Evolutionary conservation across 129 eudicot species (phyloP), one percentile per base, ranked within the genome.

Genomic region (Flaveria robusta): DNA sequence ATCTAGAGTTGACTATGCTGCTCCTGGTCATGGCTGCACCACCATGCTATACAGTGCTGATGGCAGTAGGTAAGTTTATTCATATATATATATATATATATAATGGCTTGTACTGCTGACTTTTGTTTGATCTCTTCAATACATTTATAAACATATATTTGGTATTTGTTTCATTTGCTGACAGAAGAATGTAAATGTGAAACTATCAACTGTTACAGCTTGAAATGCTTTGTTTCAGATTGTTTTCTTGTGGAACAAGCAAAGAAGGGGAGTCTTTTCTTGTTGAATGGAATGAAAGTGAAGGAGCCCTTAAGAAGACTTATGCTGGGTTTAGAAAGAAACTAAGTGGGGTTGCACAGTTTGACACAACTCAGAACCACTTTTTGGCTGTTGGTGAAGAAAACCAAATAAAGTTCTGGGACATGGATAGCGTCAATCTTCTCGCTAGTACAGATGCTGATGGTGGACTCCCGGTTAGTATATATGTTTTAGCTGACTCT

Each of bases 271-370:
- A 92, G 10, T 86, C 95, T 41, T 88, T 74, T 79, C 89, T 92
- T 62, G 98, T 92, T 71, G 98, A 92, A 79, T 92, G 98, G 98
- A 92, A 90, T 86, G 98, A 92, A 83, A 88, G 92, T 85, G 96
- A 92, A 92, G 98, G 98, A 73, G 94, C 96, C n/a, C 86, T 92
- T 65, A 92, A 86, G 85, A 86, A 92, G 84, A 86, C 95, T 41
- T 92, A 90, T 73, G 34, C 84, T 77, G 98, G 96, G 43, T 88
- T 90, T 54, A 90, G 96, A 85, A 92, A 88, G 89, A 90, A 88
- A 79, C 88, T 89, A 37, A 34, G 22, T 68, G 74, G 96, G 39
- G 92, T 90, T 58, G 92, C 87, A 74, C 98, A 90, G 51, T 92
- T 92, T 66, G 98, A 92, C 79, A 86, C 98, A 19, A 88, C 96